Evolutionary conservation across 768 basidiomycete species (phyloP).

Genomic region (Tricholoma hemisulphureum): DNA sequence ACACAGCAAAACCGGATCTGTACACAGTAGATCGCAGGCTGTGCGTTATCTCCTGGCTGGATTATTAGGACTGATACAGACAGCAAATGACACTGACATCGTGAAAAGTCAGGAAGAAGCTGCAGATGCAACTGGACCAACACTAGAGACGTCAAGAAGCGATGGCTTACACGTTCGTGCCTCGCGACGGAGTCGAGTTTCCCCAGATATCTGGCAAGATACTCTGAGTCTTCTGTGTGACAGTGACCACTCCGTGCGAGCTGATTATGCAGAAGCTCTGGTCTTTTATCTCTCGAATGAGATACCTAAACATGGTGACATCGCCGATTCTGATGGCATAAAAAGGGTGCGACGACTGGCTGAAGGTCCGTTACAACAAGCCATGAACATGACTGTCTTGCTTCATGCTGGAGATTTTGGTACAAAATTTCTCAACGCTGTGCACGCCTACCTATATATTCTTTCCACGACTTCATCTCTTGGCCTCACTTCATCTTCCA

Average conservation of each 20-base stretch:
- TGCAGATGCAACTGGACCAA: constrained; percentile 4
- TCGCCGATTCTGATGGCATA: constrained; percentile 43
- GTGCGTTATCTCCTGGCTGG: constrained; percentile 70
- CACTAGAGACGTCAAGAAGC: constrained; percentile 28
- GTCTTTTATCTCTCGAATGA: constrained; percentile 76
- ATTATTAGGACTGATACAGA: constrained; percentile 65
- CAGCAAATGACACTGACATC: constrained; percentile 52
- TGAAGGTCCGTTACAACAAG: constrained; percentile 50
- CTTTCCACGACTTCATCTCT: constrained; percentile 71
- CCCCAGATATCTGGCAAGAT: constrained; percentile 89
- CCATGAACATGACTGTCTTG: constrained; percentile 43
- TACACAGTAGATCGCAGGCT: constrained; percentile 54
- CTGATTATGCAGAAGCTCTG: constrained; percentile 73
- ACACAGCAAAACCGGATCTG: constrained; percentile 29
- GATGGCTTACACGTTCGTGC: constrained; percentile 33
- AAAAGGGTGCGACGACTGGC: constrained; percentile 44
- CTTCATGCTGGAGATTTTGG: constrained; percentile 58
- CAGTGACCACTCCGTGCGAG: constrained; percentile 69
- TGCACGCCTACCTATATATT: constrained; percentile 79
- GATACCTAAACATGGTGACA: constrained; percentile 62
- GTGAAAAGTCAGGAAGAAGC: constrained; percentile 14
- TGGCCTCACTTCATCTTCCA: constrained; percentile 43
- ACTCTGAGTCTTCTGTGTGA: constrained; percentile 85
- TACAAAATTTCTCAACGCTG: constrained; percentile 73
- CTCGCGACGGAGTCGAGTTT: constrained; percentile 63